These are phyloP conservation scores for Thalassiosira mediterranea DNA, from an alignment of 352 stramenopile genomes.

Conservation along the genomic window DNA sequence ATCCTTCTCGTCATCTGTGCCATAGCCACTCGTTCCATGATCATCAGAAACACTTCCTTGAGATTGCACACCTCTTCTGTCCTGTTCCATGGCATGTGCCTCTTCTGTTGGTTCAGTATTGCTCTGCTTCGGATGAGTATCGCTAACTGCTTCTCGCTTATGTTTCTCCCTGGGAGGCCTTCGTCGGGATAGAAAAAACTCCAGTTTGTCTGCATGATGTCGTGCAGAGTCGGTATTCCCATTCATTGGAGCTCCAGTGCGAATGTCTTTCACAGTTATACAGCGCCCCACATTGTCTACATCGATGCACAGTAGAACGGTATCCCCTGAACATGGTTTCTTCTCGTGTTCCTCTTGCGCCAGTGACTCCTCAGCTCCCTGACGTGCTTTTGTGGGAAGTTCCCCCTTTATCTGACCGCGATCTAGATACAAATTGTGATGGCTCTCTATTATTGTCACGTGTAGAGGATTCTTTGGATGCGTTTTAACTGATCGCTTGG, in stretches of 20 bases:
- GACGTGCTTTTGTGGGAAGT: neutral
- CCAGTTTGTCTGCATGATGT: constrained; percentile 8
- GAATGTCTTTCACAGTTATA: constrained; percentile 48
- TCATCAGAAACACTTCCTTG: too few relatives aligned
- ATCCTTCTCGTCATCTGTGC: constrained; percentile 47
- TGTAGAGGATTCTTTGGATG: constrained; percentile 1
- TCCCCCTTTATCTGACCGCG: neutral
- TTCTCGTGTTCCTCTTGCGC: constrained; percentile 3
- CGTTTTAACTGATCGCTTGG: too few relatives aligned
- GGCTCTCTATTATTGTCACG: neutral
- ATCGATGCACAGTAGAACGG: constrained; percentile 37
- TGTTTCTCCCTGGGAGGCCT: neutral
- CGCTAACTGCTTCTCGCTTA: too few relatives aligned
- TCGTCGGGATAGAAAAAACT: constrained; percentile 36
- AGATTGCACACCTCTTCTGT: too few relatives aligned
- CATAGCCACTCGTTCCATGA: constrained; percentile 24
- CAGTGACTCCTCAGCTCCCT: neutral
- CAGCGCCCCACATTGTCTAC: constrained; percentile 36
- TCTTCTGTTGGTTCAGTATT: too few relatives aligned
- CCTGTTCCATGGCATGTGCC: too few relatives aligned
- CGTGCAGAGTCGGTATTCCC: neutral
- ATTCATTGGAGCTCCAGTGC: neutral
- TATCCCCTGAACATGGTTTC: neutral
- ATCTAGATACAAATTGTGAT: constrained; percentile 5
- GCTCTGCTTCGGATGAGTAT: too few relatives aligned